Evolutionary conservation across 805 yeast genomes (phyloP).

Genomic region (Ogataea polymorpha): DNA sequence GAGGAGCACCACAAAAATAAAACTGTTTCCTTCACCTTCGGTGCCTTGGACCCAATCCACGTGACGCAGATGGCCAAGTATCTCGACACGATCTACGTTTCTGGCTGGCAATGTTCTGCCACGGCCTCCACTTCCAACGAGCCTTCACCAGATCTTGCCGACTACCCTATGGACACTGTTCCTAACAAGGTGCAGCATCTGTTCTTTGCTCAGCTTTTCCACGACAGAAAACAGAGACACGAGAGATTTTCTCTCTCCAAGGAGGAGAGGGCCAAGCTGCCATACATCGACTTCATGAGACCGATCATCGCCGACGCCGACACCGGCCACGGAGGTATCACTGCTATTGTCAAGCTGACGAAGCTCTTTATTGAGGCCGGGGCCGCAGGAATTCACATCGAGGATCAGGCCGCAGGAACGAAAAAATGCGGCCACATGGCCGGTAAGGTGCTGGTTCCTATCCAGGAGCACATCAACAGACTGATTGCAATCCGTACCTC

Average conservation of each 20-base stretch:
- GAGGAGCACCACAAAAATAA: conserved; percentile 68
- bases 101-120: conserved; percentile 99
- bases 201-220: conserved; percentile 95
- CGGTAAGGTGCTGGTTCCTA: conserved; percentile 95
- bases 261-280: conserved; percentile 65
- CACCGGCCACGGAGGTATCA: conserved; percentile 98
- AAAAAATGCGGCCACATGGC: conserved; percentile 99
- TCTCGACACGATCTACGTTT: conserved; percentile 86
- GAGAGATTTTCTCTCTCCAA: conserved; percentile 63
- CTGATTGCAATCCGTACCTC: conserved; percentile 90
- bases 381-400: conserved; percentile 98
- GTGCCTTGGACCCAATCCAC: conserved; percentile 95
- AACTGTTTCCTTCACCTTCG: conserved; percentile 85
- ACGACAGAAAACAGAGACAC: conserved; percentile 93
- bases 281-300: conserved; percentile 81
- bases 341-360: conserved; percentile 93
- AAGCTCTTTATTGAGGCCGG: conserved; percentile 96
- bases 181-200: conserved; percentile 97
- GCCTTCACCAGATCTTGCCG: conserved; percentile 98
- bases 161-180: conserved; percentile 97
- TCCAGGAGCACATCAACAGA: conserved; percentile 95
- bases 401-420: conserved; percentile 98
- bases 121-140: conserved; percentile 97
- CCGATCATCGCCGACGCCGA: conserved; percentile 98
- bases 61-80: conserved; percentile 96